Conservation (phyloP, 2,329 filamentous ascomycete genomes). For the Herpotrichia juniperi region DNA sequence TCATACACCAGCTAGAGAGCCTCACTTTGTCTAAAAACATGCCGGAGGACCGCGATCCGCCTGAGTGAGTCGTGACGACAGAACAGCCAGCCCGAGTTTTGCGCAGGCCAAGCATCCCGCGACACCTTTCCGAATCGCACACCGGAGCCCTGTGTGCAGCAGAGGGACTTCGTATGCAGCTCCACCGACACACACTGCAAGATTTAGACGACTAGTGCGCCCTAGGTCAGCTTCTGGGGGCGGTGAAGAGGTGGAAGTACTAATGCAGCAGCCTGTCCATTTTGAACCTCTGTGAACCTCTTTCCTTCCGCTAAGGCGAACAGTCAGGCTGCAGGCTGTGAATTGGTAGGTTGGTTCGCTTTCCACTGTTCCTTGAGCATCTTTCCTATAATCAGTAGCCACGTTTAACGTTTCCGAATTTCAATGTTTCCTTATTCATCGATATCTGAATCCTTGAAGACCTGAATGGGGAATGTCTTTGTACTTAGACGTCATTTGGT, state of each 20-base stretch:
- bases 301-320: constrained; percentile 20
- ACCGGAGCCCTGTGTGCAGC: constrained; percentile 29
- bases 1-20: constrained; percentile 23
- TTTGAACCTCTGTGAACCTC: constrained; percentile 24
- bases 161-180: constrained; percentile 22
- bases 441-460: not conserved
- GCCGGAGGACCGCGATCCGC: not conserved
- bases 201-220: constrained; percentile 18
- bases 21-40: constrained; percentile 16
- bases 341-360: constrained; percentile 20
- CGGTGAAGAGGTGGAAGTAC: constrained; percentile 34
- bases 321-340: constrained; percentile 35
- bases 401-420: not conserved
- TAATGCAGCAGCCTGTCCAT: constrained; percentile 43
- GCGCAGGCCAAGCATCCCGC: constrained; percentile 11
- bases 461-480: not conserved
- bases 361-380: constrained; percentile 2
- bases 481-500: not conserved
- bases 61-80: not conserved
- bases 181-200: constrained; percentile 11
- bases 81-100: constrained; percentile 1
- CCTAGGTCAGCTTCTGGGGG: constrained; percentile 33
- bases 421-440: not conserved
- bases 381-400: not conserved
- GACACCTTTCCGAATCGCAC: constrained; percentile 24